phyloP scores from a whole-genome alignment of 257 asterid genomes.

The Vinca minor region DNA sequence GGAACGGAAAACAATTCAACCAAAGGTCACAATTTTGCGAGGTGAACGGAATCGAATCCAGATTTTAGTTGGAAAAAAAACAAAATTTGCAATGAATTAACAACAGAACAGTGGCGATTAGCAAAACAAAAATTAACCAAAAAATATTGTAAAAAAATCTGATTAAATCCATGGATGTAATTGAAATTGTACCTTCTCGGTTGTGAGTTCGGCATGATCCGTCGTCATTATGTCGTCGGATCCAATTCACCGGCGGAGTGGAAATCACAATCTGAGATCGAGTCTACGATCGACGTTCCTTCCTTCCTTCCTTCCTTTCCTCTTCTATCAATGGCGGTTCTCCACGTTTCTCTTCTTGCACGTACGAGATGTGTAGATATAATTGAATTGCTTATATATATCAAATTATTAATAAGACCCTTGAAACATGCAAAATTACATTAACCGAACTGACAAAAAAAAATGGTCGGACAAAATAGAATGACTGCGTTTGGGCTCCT shows the following conservation, averaged over 20 bases:
- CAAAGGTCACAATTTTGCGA: neutral
- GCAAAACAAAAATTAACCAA: neutral
- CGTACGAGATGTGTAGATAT: neutral
- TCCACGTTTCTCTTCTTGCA: constrained; percentile 1
- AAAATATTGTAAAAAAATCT: neutral
- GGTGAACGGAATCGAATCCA: neutral
- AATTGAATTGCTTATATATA: neutral
- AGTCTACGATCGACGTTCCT: neutral
- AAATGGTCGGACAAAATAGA: too few relatives aligned
- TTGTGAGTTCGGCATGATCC: constrained; percentile 50
- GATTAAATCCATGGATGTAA: neutral
- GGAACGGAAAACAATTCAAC: neutral
- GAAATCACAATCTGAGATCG: constrained; percentile 10
- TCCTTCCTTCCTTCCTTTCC: too few relatives aligned
- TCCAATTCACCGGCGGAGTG: neutral
- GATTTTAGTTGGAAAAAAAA: too few relatives aligned
- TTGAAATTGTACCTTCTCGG: constrained; percentile 38
- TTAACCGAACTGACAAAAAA: neutral
- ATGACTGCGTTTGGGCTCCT: too few relatives aligned
- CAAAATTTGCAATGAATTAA: neutral
- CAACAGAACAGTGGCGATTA: neutral
- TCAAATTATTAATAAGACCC: neutral
- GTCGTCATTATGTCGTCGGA: constrained; percentile 29
- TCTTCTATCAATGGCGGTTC: neutral
- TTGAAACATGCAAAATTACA: neutral